A percentile compares a stretch with the other conserved stretches of the same genome.
These are phyloP conservation scores for Celoporthe dispersa DNA, from an alignment of 2,329 filamentous ascomycete genomes.

Conservation along the genomic window DNA sequence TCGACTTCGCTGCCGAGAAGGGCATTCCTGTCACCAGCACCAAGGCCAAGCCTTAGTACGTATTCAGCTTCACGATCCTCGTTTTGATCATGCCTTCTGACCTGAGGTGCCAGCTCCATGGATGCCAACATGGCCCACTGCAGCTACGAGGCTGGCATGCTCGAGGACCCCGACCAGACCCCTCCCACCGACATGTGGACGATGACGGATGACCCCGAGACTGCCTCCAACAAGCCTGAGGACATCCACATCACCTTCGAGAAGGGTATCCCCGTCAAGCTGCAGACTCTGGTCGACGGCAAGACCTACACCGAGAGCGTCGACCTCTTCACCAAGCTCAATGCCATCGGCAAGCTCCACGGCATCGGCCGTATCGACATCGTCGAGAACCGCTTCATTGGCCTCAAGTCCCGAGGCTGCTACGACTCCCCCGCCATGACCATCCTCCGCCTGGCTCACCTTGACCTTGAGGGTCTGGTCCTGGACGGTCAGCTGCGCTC, in stretches of 20 bases:
- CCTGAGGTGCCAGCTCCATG: conserved; percentile 62
- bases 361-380: conserved; percentile 84
- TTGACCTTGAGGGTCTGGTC: conserved; percentile 54
- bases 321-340: conserved; percentile 73
- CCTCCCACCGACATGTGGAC: conserved; percentile 83
- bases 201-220: conserved; percentile 68
- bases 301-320: conserved; percentile 70
- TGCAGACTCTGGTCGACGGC: conserved; percentile 47
- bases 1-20: conserved; percentile 70
- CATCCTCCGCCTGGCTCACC: conserved; percentile 44
- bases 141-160: conserved; percentile 78
- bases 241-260: conserved; percentile 75
- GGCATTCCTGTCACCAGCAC: conserved; percentile 75
- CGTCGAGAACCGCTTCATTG: conserved; percentile 64
- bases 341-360: conserved; percentile 71
- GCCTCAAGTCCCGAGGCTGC: conserved; percentile 79
- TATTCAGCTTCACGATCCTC: background rate
- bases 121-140: conserved; percentile 50
- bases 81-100: background rate
- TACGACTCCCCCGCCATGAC: conserved; percentile 70
- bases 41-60: conserved; percentile 55
- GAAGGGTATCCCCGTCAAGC: conserved; percentile 72
- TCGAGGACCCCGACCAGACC: conserved; percentile 67
- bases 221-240: conserved; percentile 71
- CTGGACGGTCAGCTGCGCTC: conserved; percentile 63